Evolutionary conservation across 306 rosid species (phyloP).

Genomic region (Gleditsia sinensis): DNA sequence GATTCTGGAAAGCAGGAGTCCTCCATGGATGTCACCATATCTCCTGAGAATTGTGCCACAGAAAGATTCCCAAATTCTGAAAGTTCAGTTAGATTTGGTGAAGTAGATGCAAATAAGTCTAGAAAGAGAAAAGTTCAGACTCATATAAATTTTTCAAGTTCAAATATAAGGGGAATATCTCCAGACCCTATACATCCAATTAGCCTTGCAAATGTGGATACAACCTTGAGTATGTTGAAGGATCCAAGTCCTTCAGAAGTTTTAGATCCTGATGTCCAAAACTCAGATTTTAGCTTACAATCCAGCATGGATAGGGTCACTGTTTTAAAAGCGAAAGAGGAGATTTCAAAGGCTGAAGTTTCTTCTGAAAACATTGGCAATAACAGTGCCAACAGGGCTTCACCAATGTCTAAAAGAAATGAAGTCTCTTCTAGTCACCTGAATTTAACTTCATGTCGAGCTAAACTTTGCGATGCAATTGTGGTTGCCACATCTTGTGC

Average conservation of each 20-base stretch:
- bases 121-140: conserved; percentile 47
- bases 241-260: conserved; percentile 43
- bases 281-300: conserved; percentile 41
- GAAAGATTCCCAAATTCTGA: conserved; percentile 37
- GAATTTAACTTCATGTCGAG: conserved; percentile 30
- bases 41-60: conserved; percentile 43
- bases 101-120: conserved; percentile 38
- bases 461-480: conserved; percentile 43
- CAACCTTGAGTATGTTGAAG: conserved; percentile 35
- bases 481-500: conserved; percentile 41
- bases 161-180: conserved; percentile 36
- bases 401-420: conserved; percentile 43
- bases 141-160: conserved; percentile 43
- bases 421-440: conserved; percentile 40
- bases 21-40: conserved; percentile 33
- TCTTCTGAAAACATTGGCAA: conserved; percentile 35
- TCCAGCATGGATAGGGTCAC: conserved; percentile 33
- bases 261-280: conserved; percentile 47
- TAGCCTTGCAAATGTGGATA: conserved; percentile 40
- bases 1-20: conserved; percentile 38
- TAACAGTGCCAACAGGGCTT: conserved; percentile 33
- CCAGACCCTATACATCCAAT: conserved; percentile 36
- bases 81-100: conserved; percentile 40
- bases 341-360: conserved; percentile 40
- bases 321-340: conserved; percentile 36